A percentile compares a stretch with the other conserved stretches of the same genome.
These are phyloP conservation scores for Cryptosporidium ryanae DNA, from an alignment of 169 alveolate genomes.

Conservation along the genomic window DNA sequence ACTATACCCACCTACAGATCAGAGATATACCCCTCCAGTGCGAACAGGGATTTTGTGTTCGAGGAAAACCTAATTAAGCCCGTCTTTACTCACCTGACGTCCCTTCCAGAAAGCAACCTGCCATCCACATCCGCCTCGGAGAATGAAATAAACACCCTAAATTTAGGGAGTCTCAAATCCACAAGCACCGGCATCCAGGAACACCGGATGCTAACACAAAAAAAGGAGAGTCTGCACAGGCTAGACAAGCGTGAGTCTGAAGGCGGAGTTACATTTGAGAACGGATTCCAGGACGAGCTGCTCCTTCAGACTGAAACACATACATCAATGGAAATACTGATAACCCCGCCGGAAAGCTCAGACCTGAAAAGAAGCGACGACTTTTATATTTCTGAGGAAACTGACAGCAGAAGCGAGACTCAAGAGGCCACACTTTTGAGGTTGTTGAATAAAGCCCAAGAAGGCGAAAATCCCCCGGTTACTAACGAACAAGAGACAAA, in stretches of 20 bases:
- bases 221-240: no score
- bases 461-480: no score
- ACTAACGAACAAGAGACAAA: no score
- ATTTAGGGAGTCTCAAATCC: background rate
- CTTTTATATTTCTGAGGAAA: conserved; percentile 27
- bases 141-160: background rate
- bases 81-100: background rate
- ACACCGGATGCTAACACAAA: background rate
- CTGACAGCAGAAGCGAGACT: no score
- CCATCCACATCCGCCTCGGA: conserved; percentile 34
- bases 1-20: no score
- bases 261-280: background rate
- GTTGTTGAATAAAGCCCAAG: no score
- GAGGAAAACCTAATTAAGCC: background rate
- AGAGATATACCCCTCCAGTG: background rate
- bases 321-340: conserved; percentile 48
- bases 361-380: conserved; percentile 4
- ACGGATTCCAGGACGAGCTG: no score
- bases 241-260: background rate
- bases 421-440: no score
- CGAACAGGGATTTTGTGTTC: conserved; percentile 2
- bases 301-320: conserved; percentile 8
- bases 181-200: background rate
- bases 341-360: conserved; percentile 54
- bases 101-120: conserved; percentile 22